Conservation (phyloP, 495 filamentous ascomycete genomes). For the Aspergillus carlsbadensis region DNA sequence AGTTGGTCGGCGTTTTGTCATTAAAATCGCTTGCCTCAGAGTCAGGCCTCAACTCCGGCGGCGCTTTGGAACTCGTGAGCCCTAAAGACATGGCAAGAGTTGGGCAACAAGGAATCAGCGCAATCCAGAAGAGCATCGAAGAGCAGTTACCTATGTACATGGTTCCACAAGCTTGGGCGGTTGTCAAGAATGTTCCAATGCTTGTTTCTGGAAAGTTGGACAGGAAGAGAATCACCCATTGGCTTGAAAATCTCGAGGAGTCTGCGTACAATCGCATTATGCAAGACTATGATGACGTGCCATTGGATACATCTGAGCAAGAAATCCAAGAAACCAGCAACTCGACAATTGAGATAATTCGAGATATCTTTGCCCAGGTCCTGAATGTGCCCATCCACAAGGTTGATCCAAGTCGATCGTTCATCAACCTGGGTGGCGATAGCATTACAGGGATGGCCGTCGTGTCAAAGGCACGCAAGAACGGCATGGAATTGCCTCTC, state of each 20-base stretch:
- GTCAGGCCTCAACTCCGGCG: constrained; percentile 31
- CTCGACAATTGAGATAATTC: constrained; percentile 26
- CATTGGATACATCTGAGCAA: constrained; percentile 27
- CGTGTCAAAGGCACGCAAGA: constrained; percentile 38
- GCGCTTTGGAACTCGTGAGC: constrained; percentile 37
- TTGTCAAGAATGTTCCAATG: constrained; percentile 45
- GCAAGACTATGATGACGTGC: constrained; percentile 36
- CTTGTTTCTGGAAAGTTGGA: constrained; percentile 52
- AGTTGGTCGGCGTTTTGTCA: constrained; percentile 45
- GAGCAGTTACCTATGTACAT: constrained; percentile 46
- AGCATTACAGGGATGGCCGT: constrained; percentile 45
- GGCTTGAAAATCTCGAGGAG: constrained; percentile 43
- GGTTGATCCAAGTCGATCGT: constrained; percentile 40
- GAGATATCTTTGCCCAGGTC: constrained; percentile 46
- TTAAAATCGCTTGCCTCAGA: constrained; percentile 31
- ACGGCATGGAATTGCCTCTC: constrained; percentile 36
- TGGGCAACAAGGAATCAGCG: constrained; percentile 25
- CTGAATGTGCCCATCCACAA: constrained; percentile 44
- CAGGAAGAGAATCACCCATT: constrained; percentile 43
- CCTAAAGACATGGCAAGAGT: constrained; percentile 20
- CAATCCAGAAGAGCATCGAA: constrained; percentile 39
- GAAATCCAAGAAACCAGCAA: constrained; percentile 23
- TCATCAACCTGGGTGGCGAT: constrained; percentile 48
- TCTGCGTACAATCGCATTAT: constrained; percentile 37
- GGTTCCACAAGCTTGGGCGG: constrained; percentile 47